Evolutionary conservation across 1,284 basidiomycete genomes (phyloP), one percentile per base, ranked within the genome.

Genomic region (Boletus semigastroideus): DNA sequence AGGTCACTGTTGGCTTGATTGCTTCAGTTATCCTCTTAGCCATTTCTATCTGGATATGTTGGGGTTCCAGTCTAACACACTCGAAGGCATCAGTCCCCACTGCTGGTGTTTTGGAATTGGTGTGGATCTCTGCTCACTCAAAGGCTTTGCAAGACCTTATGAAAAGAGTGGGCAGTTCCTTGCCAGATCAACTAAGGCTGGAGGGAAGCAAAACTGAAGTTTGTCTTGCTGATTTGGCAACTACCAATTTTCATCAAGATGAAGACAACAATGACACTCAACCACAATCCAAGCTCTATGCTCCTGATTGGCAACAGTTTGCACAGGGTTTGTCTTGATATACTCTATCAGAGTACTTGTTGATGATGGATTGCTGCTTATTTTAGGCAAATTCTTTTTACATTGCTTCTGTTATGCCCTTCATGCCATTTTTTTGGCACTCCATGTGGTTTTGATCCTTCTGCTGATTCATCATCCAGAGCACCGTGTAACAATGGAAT

Each of bases 1-100:
- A 51, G 49, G 38, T 33, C 25, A 4, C 11, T 13, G 13, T 54
- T 54, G 55, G 55, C 8, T 19, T 56, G 31, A 1, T 30, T 20
- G 8, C 13, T 27, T 57, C 55, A 22, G 0, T 12, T 2, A 42
- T 48, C 0, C 49, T 53, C 7, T 31, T 56, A 20, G 25, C 9
- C 5, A 28, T 20, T 11, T 12, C 34, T 2, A 5, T 25, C 22
- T 40, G 37, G 31, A 40, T 51, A 16, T 11, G 49, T 22, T 8
- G 50, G 34, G 9, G 22, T 28, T 4, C 11, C 1, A 6, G 25
- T 25, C 4, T 19, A 47, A 9, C 11, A 7, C 9, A 17, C 30
- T 20, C 5, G 13, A 27, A 14, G 6, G 1, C 7, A 27, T 22
- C 17, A 13, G 2, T 52, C 0, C n/a, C 22, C 10, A 28, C 2